These are phyloP conservation scores for Xerocomus cyaneibrunnescens DNA, from an alignment of 1,284 basidiomycete genomes.

Conservation along the genomic window DNA sequence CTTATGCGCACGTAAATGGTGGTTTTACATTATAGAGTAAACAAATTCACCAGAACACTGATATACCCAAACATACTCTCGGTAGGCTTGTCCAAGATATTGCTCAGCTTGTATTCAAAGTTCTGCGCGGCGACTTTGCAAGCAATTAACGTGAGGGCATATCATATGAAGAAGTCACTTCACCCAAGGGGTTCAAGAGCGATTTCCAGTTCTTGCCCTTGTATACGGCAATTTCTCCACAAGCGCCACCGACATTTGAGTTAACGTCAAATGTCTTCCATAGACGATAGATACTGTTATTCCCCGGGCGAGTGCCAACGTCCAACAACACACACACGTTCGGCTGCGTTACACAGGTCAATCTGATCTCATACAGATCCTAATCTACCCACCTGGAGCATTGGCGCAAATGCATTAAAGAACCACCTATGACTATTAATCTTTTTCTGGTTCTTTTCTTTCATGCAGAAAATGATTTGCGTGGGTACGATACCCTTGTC, in stretches of 20 bases:
- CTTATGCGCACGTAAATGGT: constrained; percentile 39
- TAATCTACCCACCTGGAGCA: constrained; percentile 56
- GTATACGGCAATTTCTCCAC: constrained; percentile 92
- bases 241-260: constrained; percentile 91
- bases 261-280: constrained; percentile 97
- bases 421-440: constrained; percentile 97
- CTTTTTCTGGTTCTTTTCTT: constrained; percentile 95
- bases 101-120: constrained; percentile 92
- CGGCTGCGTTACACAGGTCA: constrained; percentile 47
- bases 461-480: constrained; percentile 91
- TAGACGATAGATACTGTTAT: constrained; percentile 85
- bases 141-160: constrained; percentile 5
- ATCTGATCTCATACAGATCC: neutral
- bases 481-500: constrained; percentile 95
- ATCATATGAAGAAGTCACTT: constrained; percentile 18
- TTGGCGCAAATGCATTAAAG: constrained; percentile 85
- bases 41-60: constrained; percentile 61
- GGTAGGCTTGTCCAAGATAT: constrained; percentile 93
- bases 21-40: constrained; percentile 1
- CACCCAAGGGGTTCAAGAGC: constrained; percentile 83
- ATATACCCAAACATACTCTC: constrained; percentile 95
- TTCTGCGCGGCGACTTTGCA: constrained; percentile 87
- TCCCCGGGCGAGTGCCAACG: constrained; percentile 87
- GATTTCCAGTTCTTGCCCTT: constrained; percentile 87
- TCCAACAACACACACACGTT: constrained; percentile 91